Base-by-base conservation (phyloP, 306 rosid genomes). In the Prunus fruticosa region DNA sequence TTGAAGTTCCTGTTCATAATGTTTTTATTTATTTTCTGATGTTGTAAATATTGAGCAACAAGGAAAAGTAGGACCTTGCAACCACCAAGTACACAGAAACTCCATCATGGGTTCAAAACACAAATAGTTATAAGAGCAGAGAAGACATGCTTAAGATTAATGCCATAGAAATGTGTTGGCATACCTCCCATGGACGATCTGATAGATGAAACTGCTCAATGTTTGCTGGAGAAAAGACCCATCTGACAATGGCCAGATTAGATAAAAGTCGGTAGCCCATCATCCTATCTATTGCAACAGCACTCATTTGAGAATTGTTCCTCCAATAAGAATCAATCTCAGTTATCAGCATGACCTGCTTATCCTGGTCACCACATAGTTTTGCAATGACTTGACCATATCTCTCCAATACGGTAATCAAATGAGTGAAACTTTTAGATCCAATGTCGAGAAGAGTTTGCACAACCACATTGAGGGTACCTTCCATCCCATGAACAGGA, bases 151-250 rank as follows among this genome's bases (percentile, higher is more conserved):
- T 23, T 58, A 58, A 23, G 34, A n/a, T 56, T 56, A 56, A 56
- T 56, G 62, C 28, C 22, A 56, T 10, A 56, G 53, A 52, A 76
- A 56, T 46, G 25, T 58, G 20, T 61, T 73, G 43, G 56, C 38
- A 74, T 89, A 95, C 99, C 99, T 95, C 99, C 99, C 99, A 95
- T 30, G 93, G 92, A 84, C 90, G 89, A 82, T 95, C 99, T 12
- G 98, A 91, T 14, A 87, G 86, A 83, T 95, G 98, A 86, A 90
- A 95, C 72, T 83, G 96, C 81, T 90, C 92, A 64, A 88, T 73
- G 77, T 95, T 95, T 80, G 91, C 93, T 6, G 89, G 78, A 71
- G 93, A 92, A 83, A 95, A 95, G 83, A 89, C 93, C 99, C 99
- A 95, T 89, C 88, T 91, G 76, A 96, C 87, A 76, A 96, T 92